phyloP scores from a whole-genome alignment of 108 stramenopile genomes.

The Fistulifera pelliculosa region DNA sequence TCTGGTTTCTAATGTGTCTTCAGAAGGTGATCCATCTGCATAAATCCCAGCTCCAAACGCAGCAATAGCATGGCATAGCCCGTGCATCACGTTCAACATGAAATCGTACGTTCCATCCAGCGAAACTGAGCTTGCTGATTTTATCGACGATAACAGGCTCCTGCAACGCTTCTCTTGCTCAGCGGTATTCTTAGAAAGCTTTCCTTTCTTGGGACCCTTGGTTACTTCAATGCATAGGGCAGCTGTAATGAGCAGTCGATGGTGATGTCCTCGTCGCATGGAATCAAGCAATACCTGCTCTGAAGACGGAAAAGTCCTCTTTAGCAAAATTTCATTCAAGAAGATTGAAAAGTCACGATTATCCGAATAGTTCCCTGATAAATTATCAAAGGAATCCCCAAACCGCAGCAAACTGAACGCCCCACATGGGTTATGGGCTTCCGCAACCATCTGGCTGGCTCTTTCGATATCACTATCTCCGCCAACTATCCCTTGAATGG shows the following conservation, averaged over 20 bases:
- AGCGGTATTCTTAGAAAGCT: constrained; percentile 44
- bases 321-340: constrained; percentile 29
- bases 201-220: constrained; percentile 75
- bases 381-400: constrained; percentile 3
- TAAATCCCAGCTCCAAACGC: constrained; percentile 34
- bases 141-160: constrained; percentile 29
- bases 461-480: constrained; percentile 42
- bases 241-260: constrained; percentile 56
- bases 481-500: constrained; percentile 57
- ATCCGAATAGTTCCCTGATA: constrained; percentile 21
- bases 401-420: constrained; percentile 32
- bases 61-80: constrained; percentile 32
- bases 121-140: constrained; percentile 1
- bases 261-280: constrained; percentile 41
- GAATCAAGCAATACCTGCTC: constrained; percentile 29
- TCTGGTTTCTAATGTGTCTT: constrained; percentile 29
- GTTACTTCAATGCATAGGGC: constrained; percentile 38
- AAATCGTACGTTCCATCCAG: not conserved
- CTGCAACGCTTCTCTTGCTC: constrained; percentile 34
- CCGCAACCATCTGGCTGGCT: constrained; percentile 44
- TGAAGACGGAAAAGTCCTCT: constrained; percentile 12
- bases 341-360: constrained; percentile 62
- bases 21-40: not conserved
- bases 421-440: constrained; percentile 41
- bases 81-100: constrained; percentile 21